Conservation (phyloP, 1,284 basidiomycete species). For the Anthracocystis setariae region DNA sequence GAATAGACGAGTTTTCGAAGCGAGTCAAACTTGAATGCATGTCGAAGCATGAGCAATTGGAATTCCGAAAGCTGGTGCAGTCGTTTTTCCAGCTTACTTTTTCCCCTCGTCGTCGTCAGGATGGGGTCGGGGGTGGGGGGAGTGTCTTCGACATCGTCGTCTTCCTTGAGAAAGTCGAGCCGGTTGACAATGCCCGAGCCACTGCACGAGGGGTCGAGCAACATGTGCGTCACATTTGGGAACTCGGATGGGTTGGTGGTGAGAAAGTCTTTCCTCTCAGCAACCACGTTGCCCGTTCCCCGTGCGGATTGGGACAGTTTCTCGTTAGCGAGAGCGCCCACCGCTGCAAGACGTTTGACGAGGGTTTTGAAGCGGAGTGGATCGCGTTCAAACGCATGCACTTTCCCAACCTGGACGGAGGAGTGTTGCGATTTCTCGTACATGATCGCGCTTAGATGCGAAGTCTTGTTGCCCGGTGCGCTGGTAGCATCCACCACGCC, state of each 20-base stretch:
- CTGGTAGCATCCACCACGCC: slow-evolving; percentile 90
- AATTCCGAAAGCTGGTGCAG: slow-evolving; percentile 49
- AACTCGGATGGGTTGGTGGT: slow-evolving; percentile 36
- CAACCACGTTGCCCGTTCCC: slow-evolving; percentile 40
- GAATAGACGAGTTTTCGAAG: slow-evolving; percentile 87
- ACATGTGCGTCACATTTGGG: slow-evolving; percentile 53
- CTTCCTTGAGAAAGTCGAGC: slow-evolving; percentile 55
- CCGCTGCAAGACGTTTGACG: slow-evolving; percentile 21
- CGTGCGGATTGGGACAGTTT: slow-evolving; percentile 7
- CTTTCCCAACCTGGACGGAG: background rate
- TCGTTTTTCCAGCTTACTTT: slow-evolving; percentile 18
- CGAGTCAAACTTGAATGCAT: slow-evolving; percentile 86
- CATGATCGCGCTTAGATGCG: slow-evolving; percentile 83
- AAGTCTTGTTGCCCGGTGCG: slow-evolving; percentile 98
- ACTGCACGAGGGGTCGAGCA: slow-evolving; percentile 62
- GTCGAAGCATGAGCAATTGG: slow-evolving; percentile 90
- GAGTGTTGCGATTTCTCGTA: background rate
- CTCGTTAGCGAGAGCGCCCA: slow-evolving; percentile 12
- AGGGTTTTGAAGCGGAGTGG: slow-evolving; percentile 32
- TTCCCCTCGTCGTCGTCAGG: background rate
- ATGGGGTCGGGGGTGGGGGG: background rate
- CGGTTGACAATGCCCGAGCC: slow-evolving; percentile 64
- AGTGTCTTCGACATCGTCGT: slow-evolving; percentile 34
- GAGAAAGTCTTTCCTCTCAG: slow-evolving; percentile 56
- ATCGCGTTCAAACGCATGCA: slow-evolving; percentile 60